Evolutionary conservation across 305 asterid species (phyloP).

Genomic region (Solanum aculeatissimum): DNA sequence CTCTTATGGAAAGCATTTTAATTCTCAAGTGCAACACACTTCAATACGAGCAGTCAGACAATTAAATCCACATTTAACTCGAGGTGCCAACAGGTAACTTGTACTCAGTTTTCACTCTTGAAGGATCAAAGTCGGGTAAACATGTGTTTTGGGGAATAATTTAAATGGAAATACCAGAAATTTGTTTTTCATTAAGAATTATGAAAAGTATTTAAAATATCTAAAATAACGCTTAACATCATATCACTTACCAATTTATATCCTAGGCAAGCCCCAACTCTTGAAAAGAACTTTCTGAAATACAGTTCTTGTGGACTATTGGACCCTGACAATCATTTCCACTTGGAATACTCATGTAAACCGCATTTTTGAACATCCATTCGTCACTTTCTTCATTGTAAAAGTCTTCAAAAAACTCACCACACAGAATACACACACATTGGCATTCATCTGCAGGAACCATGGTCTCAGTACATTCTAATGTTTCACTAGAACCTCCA

Average conservation of each 20-base stretch:
- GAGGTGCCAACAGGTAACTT: not conserved
- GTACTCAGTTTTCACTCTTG: not conserved
- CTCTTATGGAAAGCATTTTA: not conserved
- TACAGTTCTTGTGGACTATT: slow-evolving; percentile 66
- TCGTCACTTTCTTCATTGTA: slow-evolving; percentile 50
- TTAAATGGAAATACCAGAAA: not conserved
- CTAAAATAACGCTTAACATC: not conserved
- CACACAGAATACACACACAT: slow-evolving; percentile 79
- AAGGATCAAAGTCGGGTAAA: not conserved
- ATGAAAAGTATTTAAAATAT: not conserved
- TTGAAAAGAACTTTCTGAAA: slow-evolving; percentile 32
- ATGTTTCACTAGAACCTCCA: slow-evolving; percentile 26
- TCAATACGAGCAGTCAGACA: not conserved
- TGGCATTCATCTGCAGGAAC: slow-evolving; percentile 93
- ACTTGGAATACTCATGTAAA: slow-evolving; percentile 35
- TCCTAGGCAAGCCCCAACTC: slow-evolving; percentile 39
- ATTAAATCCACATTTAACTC: not conserved
- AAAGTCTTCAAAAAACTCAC: slow-evolving; percentile 80
- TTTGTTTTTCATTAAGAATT: not conserved
- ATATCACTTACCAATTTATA: slow-evolving; percentile 43
- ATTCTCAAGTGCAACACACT: not conserved
- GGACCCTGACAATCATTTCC: slow-evolving; percentile 28
- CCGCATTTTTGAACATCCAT: slow-evolving; percentile 92
- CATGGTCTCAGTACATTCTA: slow-evolving; percentile 40
- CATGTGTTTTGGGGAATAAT: not conserved